These are phyloP conservation scores for Yamadazyma blattariae DNA, from an alignment of 1,139 yeast genomes.

Conservation along the genomic window DNA sequence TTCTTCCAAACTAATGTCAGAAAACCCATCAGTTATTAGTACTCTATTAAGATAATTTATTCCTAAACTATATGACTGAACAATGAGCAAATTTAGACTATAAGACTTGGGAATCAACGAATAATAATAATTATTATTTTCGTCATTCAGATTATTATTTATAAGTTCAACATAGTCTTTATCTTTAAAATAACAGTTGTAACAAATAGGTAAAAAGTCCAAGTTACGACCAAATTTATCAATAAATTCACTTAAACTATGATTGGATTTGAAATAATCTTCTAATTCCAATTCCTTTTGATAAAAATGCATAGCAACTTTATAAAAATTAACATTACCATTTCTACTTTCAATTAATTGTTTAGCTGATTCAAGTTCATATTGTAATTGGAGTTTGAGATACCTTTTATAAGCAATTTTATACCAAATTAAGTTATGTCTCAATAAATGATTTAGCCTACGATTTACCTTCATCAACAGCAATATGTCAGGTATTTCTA, in stretches of 20 bases:
- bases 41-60: slow-evolving; percentile 7
- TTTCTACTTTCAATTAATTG: slow-evolving; percentile 2
- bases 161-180: no score
- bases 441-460: slow-evolving; percentile 10
- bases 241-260: slow-evolving; percentile 9
- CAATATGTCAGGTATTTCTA: slow-evolving; percentile 21
- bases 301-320: slow-evolving; percentile 9
- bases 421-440: slow-evolving; percentile 19
- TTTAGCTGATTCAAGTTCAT: slow-evolving; percentile 9
- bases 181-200: slow-evolving; percentile 4
- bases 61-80: slow-evolving; percentile 17
- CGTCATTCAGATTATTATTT: no score
- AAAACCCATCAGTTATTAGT: background rate
- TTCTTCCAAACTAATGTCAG: slow-evolving; percentile 14
- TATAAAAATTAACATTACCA: slow-evolving; percentile 5
- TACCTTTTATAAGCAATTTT: slow-evolving; percentile 13
- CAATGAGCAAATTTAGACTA: slow-evolving; percentile 11
- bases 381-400: slow-evolving; percentile 11
- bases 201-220: slow-evolving; percentile 18
- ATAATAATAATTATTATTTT: no score
- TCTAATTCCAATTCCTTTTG: slow-evolving; percentile 11
- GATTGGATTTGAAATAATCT: slow-evolving; percentile 2
- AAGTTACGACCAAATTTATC: slow-evolving; percentile 14
- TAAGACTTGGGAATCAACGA: slow-evolving; percentile 4
- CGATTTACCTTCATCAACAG: slow-evolving; percentile 13